Percentiles rank a stretch among this genome's conserved stretches.
Evolutionary conservation across 2,329 filamentous ascomycete genomes (phyloP).

Genomic region (Aspergillus pseudoviridinutans): DNA sequence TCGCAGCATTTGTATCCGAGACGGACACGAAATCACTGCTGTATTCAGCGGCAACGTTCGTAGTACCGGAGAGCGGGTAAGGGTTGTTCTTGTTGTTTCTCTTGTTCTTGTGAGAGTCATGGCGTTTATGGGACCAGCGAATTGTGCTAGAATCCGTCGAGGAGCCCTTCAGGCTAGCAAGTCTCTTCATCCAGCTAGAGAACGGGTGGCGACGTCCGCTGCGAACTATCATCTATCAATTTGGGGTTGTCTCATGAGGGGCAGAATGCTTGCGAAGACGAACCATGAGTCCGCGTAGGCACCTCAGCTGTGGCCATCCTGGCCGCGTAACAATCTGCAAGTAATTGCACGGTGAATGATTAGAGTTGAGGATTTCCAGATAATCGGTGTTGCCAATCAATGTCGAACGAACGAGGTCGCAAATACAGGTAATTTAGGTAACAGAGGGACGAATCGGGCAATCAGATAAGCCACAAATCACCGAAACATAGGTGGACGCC

Average conservation of each 20-base stretch:
- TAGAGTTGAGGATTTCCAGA: neutral
- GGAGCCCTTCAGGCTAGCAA: slow-evolving; percentile 76
- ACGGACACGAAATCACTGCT: slow-evolving; percentile 46
- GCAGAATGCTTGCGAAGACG: slow-evolving; percentile 11
- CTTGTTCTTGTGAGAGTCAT: slow-evolving; percentile 43
- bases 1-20: slow-evolving; percentile 47
- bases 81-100: slow-evolving; percentile 75
- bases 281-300: slow-evolving; percentile 45
- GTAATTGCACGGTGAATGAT: neutral
- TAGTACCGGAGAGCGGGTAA: slow-evolving; percentile 76
- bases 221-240: slow-evolving; percentile 53
- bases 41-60: slow-evolving; percentile 39
- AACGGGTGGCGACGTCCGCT: slow-evolving; percentile 78
- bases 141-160: slow-evolving; percentile 51
- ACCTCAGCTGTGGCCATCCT: slow-evolving; percentile 33
- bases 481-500: neutral
- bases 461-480: neutral
- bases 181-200: slow-evolving; percentile 88
- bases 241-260: slow-evolving; percentile 3
- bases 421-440: neutral
- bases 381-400: neutral
- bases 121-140: slow-evolving; percentile 38
- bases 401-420: neutral
- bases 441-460: neutral
- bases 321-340: neutral